Base-by-base conservation (phyloP, 495 filamentous ascomycete genomes). In the Aspergillus taichungensis region DNA sequence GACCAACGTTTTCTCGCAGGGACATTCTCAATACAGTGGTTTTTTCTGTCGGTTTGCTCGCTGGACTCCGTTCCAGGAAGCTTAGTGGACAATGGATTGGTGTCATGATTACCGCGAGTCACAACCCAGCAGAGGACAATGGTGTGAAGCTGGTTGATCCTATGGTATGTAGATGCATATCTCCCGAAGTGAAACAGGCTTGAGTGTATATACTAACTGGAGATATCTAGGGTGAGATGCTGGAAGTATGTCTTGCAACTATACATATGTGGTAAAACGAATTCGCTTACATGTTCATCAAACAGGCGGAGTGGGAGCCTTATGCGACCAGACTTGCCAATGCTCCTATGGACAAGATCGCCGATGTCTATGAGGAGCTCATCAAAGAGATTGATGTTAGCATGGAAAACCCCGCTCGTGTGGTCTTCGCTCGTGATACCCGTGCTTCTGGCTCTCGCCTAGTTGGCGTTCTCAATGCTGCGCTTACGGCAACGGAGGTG, bases 81-180 rank as follows among this genome's bases (percentile, higher is more conserved):
- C 76, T 90, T 40, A 82, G 82, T 57, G 83, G 88, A 48, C 85
- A 91, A 71, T 85, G 85, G 55, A 94, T 99, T 61, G 92, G 92
- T 61, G 79, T 99, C 41, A 97, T 99, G 92, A 88, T 99, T 62
- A 99, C 92, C 51, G 92, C 92, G 30, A 95, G 88, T 54, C 92
- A 99, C 77, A 99, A 99, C 68, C 88, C 88, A 32, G 87, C 94
- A 3, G 82, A 84, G 56, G 92, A 99, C 67, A 99, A 99, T 69
- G 92, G 92, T 42, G 87, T 99, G 53, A 99, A 99, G 77, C 76
- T 99, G 51, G 86, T 99, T 51, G 92, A 99, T 66, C 92, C 92
- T 9, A 85, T 94, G 83, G 83, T 82, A 53, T 55, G 76, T 60
- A 51, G 36, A 13, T 3, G 35, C 40, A 38, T 36, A n/a, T n/a